These are phyloP conservation scores for Colletotrichum higginsianum DNA, from an alignment of 2,329 filamentous ascomycete genomes.

Conservation along the genomic window DNA sequence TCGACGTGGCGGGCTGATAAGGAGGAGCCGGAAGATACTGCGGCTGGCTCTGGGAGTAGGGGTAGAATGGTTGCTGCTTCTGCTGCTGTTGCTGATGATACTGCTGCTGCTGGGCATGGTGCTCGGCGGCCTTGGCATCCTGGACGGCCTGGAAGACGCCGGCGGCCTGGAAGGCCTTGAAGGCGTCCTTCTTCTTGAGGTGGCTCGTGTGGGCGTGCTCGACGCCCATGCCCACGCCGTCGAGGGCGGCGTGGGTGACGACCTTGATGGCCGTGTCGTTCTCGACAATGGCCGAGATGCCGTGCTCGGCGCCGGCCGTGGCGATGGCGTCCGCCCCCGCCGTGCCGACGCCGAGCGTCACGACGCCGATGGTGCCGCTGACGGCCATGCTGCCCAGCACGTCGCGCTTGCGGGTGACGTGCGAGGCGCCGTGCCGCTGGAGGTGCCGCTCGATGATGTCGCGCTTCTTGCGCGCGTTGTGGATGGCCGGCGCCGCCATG, in stretches of 20 bases:
- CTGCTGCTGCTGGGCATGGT: constrained; percentile 42
- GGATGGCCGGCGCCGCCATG: constrained; percentile 56
- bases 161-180: constrained; percentile 51
- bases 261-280: constrained; percentile 55
- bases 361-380: constrained; percentile 53
- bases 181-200: constrained; percentile 53
- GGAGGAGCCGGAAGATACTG: not conserved
- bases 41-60: not conserved
- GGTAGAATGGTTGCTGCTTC: constrained; percentile 8
- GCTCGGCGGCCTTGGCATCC: constrained; percentile 48
- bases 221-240: constrained; percentile 53
- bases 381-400: constrained; percentile 57
- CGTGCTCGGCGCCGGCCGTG: constrained; percentile 54
- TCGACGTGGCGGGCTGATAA: not conserved
- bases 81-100: constrained; percentile 41
- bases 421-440: constrained; percentile 50
- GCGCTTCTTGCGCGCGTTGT: constrained; percentile 60
- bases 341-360: constrained; percentile 54
- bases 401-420: constrained; percentile 58
- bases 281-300: constrained; percentile 47
- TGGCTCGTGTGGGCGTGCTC: constrained; percentile 55
- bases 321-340: constrained; percentile 55
- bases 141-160: constrained; percentile 51
- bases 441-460: constrained; percentile 59
- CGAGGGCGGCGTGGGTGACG: constrained; percentile 54